These are phyloP conservation scores for Phragmites australis DNA, from an alignment of 176 grass and related monocot genomes.

Conservation along the genomic window DNA sequence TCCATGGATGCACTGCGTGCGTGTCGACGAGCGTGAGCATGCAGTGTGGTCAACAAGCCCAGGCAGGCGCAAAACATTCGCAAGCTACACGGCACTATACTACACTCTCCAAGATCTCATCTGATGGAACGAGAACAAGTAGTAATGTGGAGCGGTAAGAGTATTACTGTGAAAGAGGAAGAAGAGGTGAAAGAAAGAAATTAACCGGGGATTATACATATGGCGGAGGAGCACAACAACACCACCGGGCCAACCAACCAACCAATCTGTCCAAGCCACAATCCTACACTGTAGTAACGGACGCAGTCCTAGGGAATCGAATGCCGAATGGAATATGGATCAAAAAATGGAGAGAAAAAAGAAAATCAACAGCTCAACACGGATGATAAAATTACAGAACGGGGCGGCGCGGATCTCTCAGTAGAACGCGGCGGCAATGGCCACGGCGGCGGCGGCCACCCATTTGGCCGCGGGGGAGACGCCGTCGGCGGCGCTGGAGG, in stretches of 20 bases:
- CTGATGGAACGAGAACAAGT: not conserved
- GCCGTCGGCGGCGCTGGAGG: conserved; percentile 38
- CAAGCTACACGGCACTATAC: not conserved
- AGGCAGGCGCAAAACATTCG: not conserved
- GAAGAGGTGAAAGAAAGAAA: not conserved
- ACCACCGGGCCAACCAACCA: conserved; percentile 30
- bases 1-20: not conserved
- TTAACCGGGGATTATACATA: conserved; percentile 44
- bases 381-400: conserved; percentile 32
- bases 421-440: conserved; percentile 49
- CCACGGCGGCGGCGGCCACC: conserved; percentile 39
- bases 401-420: conserved; percentile 23
- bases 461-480: conserved; percentile 44
- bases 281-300: conserved; percentile 3
- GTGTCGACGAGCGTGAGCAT: not conserved
- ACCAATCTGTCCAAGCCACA: conserved; percentile 52
- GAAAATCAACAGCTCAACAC: conserved; percentile 28
- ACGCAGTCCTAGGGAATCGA: conserved; percentile 43
- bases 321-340: conserved; percentile 36
- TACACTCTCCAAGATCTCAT: conserved; percentile 10
- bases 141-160: not conserved
- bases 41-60: not conserved
- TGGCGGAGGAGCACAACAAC: conserved; percentile 35
- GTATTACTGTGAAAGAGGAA: not conserved
- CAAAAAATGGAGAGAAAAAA: not conserved